phyloP scores from a whole-genome alignment of 2,329 filamentous ascomycete genomes.

The Diaporthe citri region DNA sequence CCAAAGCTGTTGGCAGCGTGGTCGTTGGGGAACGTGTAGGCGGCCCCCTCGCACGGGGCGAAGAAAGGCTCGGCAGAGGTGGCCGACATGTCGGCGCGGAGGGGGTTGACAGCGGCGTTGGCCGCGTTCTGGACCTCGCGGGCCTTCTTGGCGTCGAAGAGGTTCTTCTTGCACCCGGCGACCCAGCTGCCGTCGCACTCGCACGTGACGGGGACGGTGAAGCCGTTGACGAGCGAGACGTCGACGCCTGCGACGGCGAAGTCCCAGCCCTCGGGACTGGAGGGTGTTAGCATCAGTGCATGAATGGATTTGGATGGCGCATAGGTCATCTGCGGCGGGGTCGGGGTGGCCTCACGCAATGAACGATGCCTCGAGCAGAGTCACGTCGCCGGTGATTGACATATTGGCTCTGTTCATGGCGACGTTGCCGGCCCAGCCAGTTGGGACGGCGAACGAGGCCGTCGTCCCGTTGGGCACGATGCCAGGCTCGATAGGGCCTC shows the following conservation, averaged over 20 bases:
- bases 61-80: slow-evolving; percentile 37
- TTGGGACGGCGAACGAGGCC: slow-evolving; percentile 41
- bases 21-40: slow-evolving; percentile 40
- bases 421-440: slow-evolving; percentile 43
- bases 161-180: slow-evolving; percentile 44
- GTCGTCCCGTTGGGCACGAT: slow-evolving; percentile 36
- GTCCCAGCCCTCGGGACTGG: not conserved
- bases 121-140: slow-evolving; percentile 40
- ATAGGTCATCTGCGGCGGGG: not conserved
- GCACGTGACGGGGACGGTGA: slow-evolving; percentile 43
- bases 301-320: not conserved
- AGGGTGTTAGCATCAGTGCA: not conserved
- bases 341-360: not conserved
- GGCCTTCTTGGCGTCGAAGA: slow-evolving; percentile 35
- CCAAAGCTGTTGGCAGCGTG: slow-evolving; percentile 41
- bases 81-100: slow-evolving; percentile 30
- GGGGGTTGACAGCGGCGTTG: slow-evolving; percentile 43
- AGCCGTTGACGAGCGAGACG: slow-evolving; percentile 45
- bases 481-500: slow-evolving; percentile 37
- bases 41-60: slow-evolving; percentile 34
- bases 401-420: slow-evolving; percentile 39
- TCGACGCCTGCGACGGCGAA: slow-evolving; percentile 41
- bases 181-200: slow-evolving; percentile 37
- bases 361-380: slow-evolving; percentile 41
- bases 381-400: slow-evolving; percentile 33